Conservation (phyloP, 2,329 filamentous ascomycete species). For the Fusarium concolor region DNA sequence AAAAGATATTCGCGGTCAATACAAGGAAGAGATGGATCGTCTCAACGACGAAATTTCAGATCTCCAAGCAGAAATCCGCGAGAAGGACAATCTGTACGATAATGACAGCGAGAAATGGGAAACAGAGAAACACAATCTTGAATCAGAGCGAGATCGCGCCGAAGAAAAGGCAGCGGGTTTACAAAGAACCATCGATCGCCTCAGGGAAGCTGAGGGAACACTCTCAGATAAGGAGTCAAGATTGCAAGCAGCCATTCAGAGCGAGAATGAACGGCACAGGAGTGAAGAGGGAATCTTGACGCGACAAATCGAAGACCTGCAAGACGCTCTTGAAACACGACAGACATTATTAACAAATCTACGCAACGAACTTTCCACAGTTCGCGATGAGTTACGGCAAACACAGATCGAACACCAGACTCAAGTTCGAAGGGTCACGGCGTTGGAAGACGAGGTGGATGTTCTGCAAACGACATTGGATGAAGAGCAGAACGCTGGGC, state of each 20-base stretch:
- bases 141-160: conserved; percentile 73
- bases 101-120: conserved; percentile 81
- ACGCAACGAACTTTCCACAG: conserved; percentile 72
- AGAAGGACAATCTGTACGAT: conserved; percentile 77
- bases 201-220: conserved; percentile 75
- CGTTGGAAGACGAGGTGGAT: conserved; percentile 81
- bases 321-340: conserved; percentile 75
- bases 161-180: conserved; percentile 75
- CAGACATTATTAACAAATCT: conserved; percentile 74
- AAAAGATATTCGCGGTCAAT: conserved; percentile 64
- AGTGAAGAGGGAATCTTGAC: conserved; percentile 77
- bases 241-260: conserved; percentile 75
- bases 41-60: conserved; percentile 70
- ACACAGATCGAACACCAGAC: conserved; percentile 71
- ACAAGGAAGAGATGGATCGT: conserved; percentile 60
- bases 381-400: conserved; percentile 77
- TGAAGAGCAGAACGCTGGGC: conserved; percentile 48
- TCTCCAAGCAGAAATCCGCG: conserved; percentile 72
- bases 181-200: conserved; percentile 76
- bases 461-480: conserved; percentile 66
- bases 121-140: conserved; percentile 69
- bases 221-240: conserved; percentile 75
- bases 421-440: conserved; percentile 73
- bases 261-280: conserved; percentile 77
- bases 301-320: conserved; percentile 79